These are phyloP conservation scores for Vanderwaltozyma tropicalis DNA, from an alignment of 805 yeast genomes.

Conservation along the genomic window DNA sequence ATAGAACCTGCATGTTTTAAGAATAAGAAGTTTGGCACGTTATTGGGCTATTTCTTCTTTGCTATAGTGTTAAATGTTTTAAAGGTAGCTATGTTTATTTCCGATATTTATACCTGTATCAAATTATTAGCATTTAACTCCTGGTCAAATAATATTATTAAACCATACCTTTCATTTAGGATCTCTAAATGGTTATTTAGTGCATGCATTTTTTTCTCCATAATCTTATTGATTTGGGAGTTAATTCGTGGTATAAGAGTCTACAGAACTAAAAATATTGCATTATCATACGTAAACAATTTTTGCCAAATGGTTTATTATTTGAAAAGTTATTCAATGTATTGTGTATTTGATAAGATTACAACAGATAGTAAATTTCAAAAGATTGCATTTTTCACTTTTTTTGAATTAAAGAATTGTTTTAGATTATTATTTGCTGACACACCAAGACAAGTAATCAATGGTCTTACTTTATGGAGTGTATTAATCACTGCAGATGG, in stretches of 20 bases:
- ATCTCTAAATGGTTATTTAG: conserved; percentile 64
- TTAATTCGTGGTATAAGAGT: conserved; percentile 47
- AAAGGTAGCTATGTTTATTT: conserved; percentile 44
- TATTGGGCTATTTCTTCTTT: conserved; percentile 13
- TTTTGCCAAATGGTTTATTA: conserved; percentile 52
- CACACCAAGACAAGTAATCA: conserved; percentile 78
- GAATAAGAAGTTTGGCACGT: conserved; percentile 14
- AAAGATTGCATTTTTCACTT: conserved; percentile 55
- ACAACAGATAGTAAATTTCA: conserved; percentile 57
- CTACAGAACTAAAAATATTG: conserved; percentile 52
- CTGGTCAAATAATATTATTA: conserved; percentile 48
- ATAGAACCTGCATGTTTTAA: conserved; percentile 18
- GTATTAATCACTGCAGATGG: conserved; percentile 30
- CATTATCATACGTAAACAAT: conserved; percentile 56
- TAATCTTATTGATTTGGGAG: conserved; percentile 47
- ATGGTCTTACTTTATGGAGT: conserved; percentile 59
- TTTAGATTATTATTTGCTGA: conserved; percentile 62
- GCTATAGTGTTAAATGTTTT: conserved; percentile 33
- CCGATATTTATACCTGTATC: conserved; percentile 73
- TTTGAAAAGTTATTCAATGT: conserved; percentile 48
- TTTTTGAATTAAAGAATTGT: conserved; percentile 54
- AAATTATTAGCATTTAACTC: conserved; percentile 60
- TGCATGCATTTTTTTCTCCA: conserved; percentile 68
- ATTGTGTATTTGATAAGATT: conserved; percentile 62
- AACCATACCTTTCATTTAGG: conserved; percentile 40